Evolutionary conservation across 2,329 filamentous ascomycete genomes (phyloP).

Genomic region (Colletotrichum magnum): DNA sequence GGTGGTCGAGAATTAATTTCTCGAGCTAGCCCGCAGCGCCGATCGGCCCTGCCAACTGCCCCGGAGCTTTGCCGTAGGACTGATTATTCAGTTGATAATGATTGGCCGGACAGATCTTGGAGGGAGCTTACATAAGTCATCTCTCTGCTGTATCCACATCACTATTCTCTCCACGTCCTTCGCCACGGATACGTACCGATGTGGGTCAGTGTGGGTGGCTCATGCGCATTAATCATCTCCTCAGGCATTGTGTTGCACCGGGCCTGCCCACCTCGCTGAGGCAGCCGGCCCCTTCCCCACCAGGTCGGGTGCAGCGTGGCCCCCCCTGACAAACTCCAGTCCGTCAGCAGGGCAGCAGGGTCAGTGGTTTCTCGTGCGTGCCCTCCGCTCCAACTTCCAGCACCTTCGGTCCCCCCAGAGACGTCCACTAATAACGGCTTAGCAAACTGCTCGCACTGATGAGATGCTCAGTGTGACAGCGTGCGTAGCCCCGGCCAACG

Average conservation of each 20-base stretch:
- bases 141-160: no score
- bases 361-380: conserved; percentile 12
- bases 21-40: conserved; percentile 1
- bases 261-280: neutral
- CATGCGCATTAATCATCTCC: conserved; percentile 6
- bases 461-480: neutral
- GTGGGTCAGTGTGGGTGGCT: neutral
- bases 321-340: no score
- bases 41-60: neutral
- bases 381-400: conserved; percentile 14
- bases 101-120: conserved; percentile 15
- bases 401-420: conserved; percentile 20
- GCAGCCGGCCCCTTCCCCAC: neutral
- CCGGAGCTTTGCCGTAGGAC: conserved; percentile 14
- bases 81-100: neutral
- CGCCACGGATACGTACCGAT: neutral
- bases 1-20: conserved; percentile 24
- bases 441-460: neutral
- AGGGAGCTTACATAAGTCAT: neutral
- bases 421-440: neutral
- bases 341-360: neutral
- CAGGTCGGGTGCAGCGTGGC: no score
- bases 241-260: neutral
- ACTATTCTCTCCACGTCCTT: no score
- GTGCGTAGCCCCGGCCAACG: conserved; percentile 10